These are phyloP conservation scores for Alnus rubra DNA, from an alignment of 306 rosid species.

Conservation along the genomic window DNA sequence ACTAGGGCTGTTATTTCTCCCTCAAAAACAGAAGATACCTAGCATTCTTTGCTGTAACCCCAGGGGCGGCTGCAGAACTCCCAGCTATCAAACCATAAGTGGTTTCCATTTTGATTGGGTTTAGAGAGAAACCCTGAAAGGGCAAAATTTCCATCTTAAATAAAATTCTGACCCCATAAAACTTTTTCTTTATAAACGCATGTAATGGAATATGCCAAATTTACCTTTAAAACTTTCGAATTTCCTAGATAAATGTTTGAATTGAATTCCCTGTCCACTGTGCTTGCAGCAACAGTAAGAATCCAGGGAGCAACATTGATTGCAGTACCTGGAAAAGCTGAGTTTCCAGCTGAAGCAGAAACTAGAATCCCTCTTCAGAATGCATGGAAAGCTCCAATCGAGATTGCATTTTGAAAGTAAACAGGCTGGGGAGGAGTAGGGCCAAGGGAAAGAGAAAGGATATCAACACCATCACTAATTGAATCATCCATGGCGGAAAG, in stretches of 20 bases:
- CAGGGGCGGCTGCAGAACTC: slow-evolving; percentile 57
- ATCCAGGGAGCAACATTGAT: slow-evolving; percentile 78
- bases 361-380: slow-evolving; percentile 61
- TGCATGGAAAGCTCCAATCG: slow-evolving; percentile 68
- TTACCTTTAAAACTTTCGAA: slow-evolving; percentile 60
- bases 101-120: slow-evolving; percentile 55
- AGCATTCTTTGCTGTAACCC: slow-evolving; percentile 51
- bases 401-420: slow-evolving; percentile 47
- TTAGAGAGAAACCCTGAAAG: slow-evolving; percentile 63
- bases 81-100: slow-evolving; percentile 52
- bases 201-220: slow-evolving; percentile 2
- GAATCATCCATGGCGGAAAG: slow-evolving; percentile 71
- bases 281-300: slow-evolving; percentile 78
- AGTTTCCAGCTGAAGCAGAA: slow-evolving; percentile 78
- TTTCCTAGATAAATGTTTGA: slow-evolving; percentile 61
- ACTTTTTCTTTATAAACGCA: not conserved
- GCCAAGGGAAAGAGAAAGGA: slow-evolving; percentile 69
- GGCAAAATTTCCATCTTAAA: not conserved
- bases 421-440: slow-evolving; percentile 58
- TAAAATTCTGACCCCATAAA: not conserved
- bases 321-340: slow-evolving; percentile 61
- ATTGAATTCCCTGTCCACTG: slow-evolving; percentile 56
- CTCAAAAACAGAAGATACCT: slow-evolving; percentile 44
- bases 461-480: slow-evolving; percentile 67
- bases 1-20: not conserved